phyloP scores from a whole-genome alignment of 2,329 filamentous ascomycete species.

The Lasiodiplodia theobromae region DNA sequence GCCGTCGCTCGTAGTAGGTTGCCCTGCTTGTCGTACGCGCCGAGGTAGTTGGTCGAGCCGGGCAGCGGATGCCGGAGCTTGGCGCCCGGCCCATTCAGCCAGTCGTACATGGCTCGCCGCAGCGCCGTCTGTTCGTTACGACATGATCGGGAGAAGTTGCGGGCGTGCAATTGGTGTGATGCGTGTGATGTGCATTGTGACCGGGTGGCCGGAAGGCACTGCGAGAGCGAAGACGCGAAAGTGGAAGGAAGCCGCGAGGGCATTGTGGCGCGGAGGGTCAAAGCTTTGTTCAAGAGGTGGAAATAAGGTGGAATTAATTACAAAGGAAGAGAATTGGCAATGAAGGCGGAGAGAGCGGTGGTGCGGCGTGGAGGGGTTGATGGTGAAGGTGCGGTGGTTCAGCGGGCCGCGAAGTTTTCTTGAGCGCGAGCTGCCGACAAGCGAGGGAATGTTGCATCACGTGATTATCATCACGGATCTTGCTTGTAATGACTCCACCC shows the following conservation, averaged over 20 bases:
- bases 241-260: slow-evolving; percentile 38
- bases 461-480: slow-evolving; percentile 6
- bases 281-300: not conserved
- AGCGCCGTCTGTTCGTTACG: slow-evolving; percentile 55
- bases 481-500: slow-evolving; percentile 12
- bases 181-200: slow-evolving; percentile 31
- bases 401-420: slow-evolving; percentile 21
- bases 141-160: slow-evolving; percentile 47
- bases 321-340: slow-evolving; percentile 29
- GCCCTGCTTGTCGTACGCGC: slow-evolving; percentile 60
- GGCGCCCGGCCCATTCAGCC: slow-evolving; percentile 64
- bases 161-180: slow-evolving; percentile 31
- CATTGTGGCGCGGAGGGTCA: slow-evolving; percentile 35
- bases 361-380: slow-evolving; percentile 26
- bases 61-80: slow-evolving; percentile 57
- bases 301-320: slow-evolving; percentile 32
- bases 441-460: not conserved
- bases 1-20: slow-evolving; percentile 49
- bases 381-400: slow-evolving; percentile 33
- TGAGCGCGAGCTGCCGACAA: slow-evolving; percentile 18
- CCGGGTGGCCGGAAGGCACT: slow-evolving; percentile 27
- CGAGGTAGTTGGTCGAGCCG: slow-evolving; percentile 62
- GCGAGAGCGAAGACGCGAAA: slow-evolving; percentile 37
- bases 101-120: slow-evolving; percentile 64
- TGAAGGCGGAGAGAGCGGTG: slow-evolving; percentile 18